phyloP scores from a whole-genome alignment of 225 moss, liverwort and hornwort species.

The Marchantia polymorpha region DNA sequence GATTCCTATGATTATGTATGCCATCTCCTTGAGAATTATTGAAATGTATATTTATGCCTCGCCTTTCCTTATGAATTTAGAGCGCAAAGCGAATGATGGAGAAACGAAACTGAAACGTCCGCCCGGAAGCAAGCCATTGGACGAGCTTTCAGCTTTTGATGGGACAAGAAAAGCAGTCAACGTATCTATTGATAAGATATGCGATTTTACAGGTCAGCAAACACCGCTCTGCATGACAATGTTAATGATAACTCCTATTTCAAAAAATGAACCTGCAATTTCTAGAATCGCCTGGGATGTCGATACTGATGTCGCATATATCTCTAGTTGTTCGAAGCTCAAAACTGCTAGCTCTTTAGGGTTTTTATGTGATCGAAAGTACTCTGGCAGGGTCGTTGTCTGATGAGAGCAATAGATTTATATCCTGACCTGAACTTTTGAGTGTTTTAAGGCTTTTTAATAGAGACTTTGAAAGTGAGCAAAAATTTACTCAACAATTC shows the following conservation, averaged over 20 bases:
- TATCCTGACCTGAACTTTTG: not conserved
- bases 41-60: not conserved
- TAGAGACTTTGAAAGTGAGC: not conserved
- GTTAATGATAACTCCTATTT: not conserved
- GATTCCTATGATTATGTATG: not conserved
- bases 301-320: not conserved
- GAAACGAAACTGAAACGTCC: constrained; percentile 50
- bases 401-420: not conserved
- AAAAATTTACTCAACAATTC: not conserved
- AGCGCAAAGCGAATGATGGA: constrained; percentile 51
- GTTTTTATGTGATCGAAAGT: not conserved
- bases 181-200: constrained; percentile 66
- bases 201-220: constrained; percentile 75
- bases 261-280: not conserved
- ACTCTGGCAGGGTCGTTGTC: not conserved
- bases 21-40: not conserved
- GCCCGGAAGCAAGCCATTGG: constrained; percentile 51
- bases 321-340: not conserved
- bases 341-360: not conserved
- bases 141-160: constrained; percentile 78
- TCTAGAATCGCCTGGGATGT: not conserved
- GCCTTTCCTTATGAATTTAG: constrained; percentile 20
- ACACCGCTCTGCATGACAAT: not conserved
- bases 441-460: not conserved
- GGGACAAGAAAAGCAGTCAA: constrained; percentile 80